Evolutionary conservation across 352 stramenopile genomes (phyloP).

Genomic region (Elongisporangium anandrum): DNA sequence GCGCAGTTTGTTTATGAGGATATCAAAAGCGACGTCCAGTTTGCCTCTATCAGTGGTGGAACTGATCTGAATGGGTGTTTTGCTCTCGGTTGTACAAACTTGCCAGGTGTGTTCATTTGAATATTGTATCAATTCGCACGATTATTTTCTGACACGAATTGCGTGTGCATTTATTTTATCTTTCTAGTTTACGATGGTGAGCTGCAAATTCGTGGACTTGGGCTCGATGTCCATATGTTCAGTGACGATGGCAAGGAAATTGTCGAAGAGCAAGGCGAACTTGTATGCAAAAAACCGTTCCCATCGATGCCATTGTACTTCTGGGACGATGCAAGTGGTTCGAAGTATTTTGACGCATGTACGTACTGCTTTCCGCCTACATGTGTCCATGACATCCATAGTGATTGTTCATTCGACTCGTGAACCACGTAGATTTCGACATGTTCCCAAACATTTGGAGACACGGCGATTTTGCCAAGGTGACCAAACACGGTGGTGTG

Average conservation of each 20-base stretch:
- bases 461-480: slow-evolving; percentile 79
- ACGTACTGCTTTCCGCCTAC: slow-evolving; percentile 11
- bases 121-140: slow-evolving; percentile 3
- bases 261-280: slow-evolving; percentile 43
- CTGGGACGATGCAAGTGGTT: slow-evolving; percentile 68
- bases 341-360: slow-evolving; percentile 77
- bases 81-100: slow-evolving; percentile 63
- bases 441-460: slow-evolving; percentile 72
- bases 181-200: slow-evolving; percentile 63
- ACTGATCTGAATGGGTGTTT: slow-evolving; percentile 85
- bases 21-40: slow-evolving; percentile 75
- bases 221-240: slow-evolving; percentile 76
- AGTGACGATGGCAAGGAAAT: slow-evolving; percentile 54
- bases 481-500: slow-evolving; percentile 54
- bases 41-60: slow-evolving; percentile 77
- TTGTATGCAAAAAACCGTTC: slow-evolving; percentile 76
- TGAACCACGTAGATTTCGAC: slow-evolving; percentile 59
- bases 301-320: slow-evolving; percentile 83
- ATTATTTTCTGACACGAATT: not conserved
- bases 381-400: no score
- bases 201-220: slow-evolving; percentile 74
- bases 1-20: slow-evolving; percentile 61
- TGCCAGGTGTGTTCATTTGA: slow-evolving; percentile 37
- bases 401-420: no score
- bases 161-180: not conserved